Evolutionary conservation across 176 grass and related monocot species (phyloP), one percentile per base, ranked within the genome.

Genomic region (Zoysia pacifica): DNA sequence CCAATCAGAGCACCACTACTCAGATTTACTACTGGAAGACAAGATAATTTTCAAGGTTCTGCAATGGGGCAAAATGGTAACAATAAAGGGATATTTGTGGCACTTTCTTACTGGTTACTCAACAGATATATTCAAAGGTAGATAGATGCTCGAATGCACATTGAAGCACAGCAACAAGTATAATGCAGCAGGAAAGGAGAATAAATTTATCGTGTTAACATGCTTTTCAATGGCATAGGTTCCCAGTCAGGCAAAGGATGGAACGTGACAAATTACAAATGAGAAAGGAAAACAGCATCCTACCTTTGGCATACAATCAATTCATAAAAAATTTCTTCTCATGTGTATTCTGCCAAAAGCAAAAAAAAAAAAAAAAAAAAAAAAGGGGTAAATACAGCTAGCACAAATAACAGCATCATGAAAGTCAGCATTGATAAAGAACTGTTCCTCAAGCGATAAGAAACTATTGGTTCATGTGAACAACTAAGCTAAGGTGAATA

Each of bases 61-160:
- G 7, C 56, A 35, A 62, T 16, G 4, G 41, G 41, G 12, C 2
- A 28, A 19, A 69, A 69, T n/a, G 19, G 52, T 28, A 52, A 42
- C 16, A 35, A 45, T 55, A 51, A 66, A 35, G 3, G 3, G 35
- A 82, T 72, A 72, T 59, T 72, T 65, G 6, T 43, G 48, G 45
- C 66, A 59, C 35, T 49, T 67, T 18, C 49, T 72, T 87, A 66
- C 36, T 72, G 2, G 1, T 18, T 55, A 72, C 49, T 72, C 41
- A 72, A 77, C 4, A 62, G 16, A 48, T 28, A 87, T 72, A 63
- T 87, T 77, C 48, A 5, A 28, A 20, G 40, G 39, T 61, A 48
- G 42, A 82, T 44, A 66, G 66, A 87, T 78, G 67, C 79, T 51
- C 60, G 60, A 78, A 82, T 87, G 73, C 66, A 72, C 65, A 67